Conservation (phyloP, 2,329 filamentous ascomycete genomes). For the Xylariaceae sp. region DNA sequence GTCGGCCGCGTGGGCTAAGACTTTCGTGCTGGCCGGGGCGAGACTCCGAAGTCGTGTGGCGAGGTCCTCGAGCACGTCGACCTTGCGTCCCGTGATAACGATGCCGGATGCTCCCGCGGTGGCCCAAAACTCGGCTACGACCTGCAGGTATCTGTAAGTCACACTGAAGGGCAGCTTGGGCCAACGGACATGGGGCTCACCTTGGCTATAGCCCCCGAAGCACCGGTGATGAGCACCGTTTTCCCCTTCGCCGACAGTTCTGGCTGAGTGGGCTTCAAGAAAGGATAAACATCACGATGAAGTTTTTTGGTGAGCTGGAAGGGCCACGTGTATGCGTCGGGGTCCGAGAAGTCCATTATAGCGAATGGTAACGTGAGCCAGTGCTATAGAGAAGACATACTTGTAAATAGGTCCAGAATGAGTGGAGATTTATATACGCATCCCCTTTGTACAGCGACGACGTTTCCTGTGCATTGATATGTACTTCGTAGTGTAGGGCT, state of each 20-base stretch:
- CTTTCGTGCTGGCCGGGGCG: slow-evolving; percentile 9
- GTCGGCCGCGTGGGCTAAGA: slow-evolving; percentile 11
- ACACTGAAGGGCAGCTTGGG: slow-evolving; percentile 1
- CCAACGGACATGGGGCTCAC: slow-evolving; percentile 5
- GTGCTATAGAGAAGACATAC: too few relatives aligned
- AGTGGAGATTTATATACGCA: too few relatives aligned
- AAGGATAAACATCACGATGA: slow-evolving; percentile 13
- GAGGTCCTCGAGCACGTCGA: slow-evolving; percentile 11
- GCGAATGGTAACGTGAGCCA: too few relatives aligned
- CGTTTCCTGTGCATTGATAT: too few relatives aligned
- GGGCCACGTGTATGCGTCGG: slow-evolving; percentile 10
- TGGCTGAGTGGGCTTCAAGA: slow-evolving; percentile 11
- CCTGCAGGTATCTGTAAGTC: slow-evolving; percentile 9
- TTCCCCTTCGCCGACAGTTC: slow-evolving; percentile 15
- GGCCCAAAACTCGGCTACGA: slow-evolving; percentile 15
- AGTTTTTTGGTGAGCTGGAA: slow-evolving; percentile 13
- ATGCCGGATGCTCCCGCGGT: slow-evolving; percentile 12
- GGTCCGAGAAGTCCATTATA: slow-evolving; percentile 14
- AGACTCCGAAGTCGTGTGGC: slow-evolving; percentile 8
- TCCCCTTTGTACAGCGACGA: too few relatives aligned
- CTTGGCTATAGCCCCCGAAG: slow-evolving; percentile 15
- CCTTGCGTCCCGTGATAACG: slow-evolving; percentile 14
- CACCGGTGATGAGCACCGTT: slow-evolving; percentile 15
- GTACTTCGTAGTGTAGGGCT: too few relatives aligned
- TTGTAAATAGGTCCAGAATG: too few relatives aligned